phyloP scores from a whole-genome alignment of 2,329 filamentous ascomycete genomes.

The Aspergillus vadensis region DNA sequence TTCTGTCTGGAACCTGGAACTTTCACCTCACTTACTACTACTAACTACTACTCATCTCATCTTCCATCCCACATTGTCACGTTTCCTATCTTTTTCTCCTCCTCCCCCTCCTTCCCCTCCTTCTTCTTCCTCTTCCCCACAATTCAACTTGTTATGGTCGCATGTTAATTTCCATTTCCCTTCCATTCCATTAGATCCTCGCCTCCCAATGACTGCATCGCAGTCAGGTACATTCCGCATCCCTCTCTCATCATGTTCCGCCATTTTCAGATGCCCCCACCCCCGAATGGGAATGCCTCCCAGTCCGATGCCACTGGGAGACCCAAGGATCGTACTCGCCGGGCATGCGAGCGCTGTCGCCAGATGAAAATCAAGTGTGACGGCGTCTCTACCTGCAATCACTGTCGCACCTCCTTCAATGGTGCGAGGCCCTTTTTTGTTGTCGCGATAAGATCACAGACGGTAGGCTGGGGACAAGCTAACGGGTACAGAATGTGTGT shows the following conservation, averaged over 20 bases:
- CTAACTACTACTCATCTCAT: background rate
- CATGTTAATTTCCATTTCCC: background rate
- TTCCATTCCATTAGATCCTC: too few species aligned
- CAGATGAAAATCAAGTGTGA: slow-evolving; percentile 17
- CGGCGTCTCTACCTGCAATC: slow-evolving; percentile 2
- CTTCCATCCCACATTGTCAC: background rate
- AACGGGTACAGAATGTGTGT: slow-evolving; percentile 9
- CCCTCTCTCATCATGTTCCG: background rate
- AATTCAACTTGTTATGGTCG: background rate
- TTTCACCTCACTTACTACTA: background rate
- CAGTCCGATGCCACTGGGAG: background rate
- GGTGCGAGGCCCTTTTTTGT: background rate
- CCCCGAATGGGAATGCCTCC: background rate
- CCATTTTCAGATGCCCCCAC: background rate
- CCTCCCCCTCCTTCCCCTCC: too few species aligned
- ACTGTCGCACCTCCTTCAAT: slow-evolving; percentile 9
- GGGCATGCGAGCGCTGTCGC: slow-evolving; percentile 12
- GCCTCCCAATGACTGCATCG: background rate
- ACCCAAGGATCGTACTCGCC: slow-evolving; percentile 4
- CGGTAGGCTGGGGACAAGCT: background rate
- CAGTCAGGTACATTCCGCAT: background rate
- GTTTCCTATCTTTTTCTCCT: background rate
- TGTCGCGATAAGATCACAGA: background rate
- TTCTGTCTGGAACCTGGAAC: background rate
- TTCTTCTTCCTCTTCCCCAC: background rate